Evolutionary conservation across 768 basidiomycete species (phyloP).

Genomic region (Trametes elegans): DNA sequence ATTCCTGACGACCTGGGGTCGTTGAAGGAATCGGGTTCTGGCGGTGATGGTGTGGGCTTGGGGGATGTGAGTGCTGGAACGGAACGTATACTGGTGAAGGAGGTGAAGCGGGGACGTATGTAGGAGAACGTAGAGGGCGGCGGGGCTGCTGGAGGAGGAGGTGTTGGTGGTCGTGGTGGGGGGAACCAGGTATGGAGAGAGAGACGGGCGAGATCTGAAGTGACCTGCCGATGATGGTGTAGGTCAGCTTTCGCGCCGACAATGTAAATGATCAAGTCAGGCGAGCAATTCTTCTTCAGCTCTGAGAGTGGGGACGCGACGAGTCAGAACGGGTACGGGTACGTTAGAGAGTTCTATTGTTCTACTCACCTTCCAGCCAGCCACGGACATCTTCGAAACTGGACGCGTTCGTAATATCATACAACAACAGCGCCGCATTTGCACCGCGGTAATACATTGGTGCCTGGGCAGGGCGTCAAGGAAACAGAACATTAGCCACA

Average conservation of each 20-base stretch:
- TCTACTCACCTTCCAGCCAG: constrained; percentile 78
- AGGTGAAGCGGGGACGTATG: constrained; percentile 76
- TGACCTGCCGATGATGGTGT: constrained; percentile 66
- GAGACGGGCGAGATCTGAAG: constrained; percentile 78
- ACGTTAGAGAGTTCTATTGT: background rate
- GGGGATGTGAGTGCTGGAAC: constrained; percentile 48
- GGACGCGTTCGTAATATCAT: constrained; percentile 89
- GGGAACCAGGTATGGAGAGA: constrained; percentile 88
- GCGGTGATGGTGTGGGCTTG: constrained; percentile 55
- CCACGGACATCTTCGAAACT: constrained; percentile 89
- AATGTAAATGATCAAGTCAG: constrained; percentile 91
- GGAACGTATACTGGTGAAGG: constrained; percentile 65
- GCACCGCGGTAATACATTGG: constrained; percentile 98
- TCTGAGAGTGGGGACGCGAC: constrained; percentile 43
- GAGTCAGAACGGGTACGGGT: background rate
- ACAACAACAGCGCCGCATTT: constrained; percentile 89
- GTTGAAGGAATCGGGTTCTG: constrained; percentile 58
- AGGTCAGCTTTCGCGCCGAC: constrained; percentile 93
- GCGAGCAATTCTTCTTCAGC: constrained; percentile 84
- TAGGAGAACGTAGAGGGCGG: constrained; percentile 67
- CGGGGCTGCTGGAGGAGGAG: constrained; percentile 61
- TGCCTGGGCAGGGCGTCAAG: constrained; percentile 49
- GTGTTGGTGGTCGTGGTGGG: constrained; percentile 67
- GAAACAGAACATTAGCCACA: constrained; percentile 7
- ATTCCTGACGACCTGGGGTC: constrained; percentile 48